Conservation (phyloP, 768 basidiomycete genomes). For the Trametes maxima region DNA sequence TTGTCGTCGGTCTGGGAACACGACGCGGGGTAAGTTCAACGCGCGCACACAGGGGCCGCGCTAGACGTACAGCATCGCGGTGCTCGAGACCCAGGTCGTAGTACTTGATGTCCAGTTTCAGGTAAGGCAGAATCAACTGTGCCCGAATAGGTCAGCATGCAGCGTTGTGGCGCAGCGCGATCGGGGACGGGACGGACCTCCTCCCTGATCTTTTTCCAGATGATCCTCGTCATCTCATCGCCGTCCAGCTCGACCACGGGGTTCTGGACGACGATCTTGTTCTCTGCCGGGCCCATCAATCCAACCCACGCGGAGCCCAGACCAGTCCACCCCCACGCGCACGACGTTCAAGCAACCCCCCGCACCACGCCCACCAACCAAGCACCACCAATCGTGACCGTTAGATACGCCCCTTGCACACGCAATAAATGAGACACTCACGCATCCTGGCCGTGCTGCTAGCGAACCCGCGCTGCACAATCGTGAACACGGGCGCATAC, state of each 20-base stretch:
- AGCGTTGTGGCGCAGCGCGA: neutral
- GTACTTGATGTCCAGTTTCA: slow-evolving; percentile 97
- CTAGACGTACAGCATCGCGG: slow-evolving; percentile 72
- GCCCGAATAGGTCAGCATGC: neutral
- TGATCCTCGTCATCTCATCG: slow-evolving; percentile 99
- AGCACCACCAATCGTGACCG: neutral
- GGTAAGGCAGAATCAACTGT: slow-evolving; percentile 92
- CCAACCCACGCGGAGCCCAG: slow-evolving; percentile 2
- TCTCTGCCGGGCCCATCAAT: slow-evolving; percentile 23
- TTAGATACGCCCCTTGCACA: neutral
- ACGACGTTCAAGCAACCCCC: neutral
- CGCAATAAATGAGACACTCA: slow-evolving; percentile 12
- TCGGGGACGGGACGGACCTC: slow-evolving; percentile 55
- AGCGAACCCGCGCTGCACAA: slow-evolving; percentile 23
- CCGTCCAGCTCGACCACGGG: slow-evolving; percentile 96
- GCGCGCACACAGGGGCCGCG: neutral
- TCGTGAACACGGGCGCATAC: slow-evolving; percentile 1
- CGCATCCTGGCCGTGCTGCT: slow-evolving; percentile 25
- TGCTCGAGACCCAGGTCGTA: slow-evolving; percentile 95
- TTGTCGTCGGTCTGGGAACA: slow-evolving; percentile 79
- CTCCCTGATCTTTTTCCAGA: slow-evolving; percentile 97
- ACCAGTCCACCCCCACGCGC: neutral
- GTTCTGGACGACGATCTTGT: slow-evolving; percentile 80
- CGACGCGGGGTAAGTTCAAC: neutral
- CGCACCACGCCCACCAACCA: neutral